Percentiles rank a stretch among this genome's conserved stretches.
Evolutionary conservation across 2,329 filamentous ascomycete genomes (phyloP).

Genomic region (Endothia cerciana): DNA sequence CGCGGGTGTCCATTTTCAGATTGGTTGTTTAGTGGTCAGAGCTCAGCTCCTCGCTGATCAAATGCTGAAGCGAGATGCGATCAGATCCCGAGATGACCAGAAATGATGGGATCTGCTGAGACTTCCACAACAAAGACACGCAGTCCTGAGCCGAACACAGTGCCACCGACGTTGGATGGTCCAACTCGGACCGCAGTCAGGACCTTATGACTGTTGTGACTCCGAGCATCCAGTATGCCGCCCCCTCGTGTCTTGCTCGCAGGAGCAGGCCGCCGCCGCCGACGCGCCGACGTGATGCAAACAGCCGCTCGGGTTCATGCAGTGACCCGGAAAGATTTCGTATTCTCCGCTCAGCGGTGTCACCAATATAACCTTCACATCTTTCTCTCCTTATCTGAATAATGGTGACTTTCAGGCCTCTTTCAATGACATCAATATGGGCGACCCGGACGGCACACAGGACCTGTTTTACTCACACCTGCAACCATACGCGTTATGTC

Average conservation of each 20-base stretch:
- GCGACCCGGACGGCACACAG: background rate
- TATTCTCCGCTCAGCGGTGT: background rate
- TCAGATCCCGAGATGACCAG: background rate
- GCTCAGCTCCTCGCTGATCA: background rate
- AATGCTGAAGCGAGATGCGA: background rate
- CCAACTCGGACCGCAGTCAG: background rate
- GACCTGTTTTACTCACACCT: background rate
- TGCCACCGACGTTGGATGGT: background rate
- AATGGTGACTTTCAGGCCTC: no score
- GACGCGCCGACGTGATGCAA: conserved; percentile 1
- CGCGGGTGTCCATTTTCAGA: no score
- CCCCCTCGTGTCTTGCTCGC: background rate
- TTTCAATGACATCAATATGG: background rate
- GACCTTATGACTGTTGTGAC: background rate
- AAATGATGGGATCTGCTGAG: background rate
- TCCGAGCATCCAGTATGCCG: background rate
- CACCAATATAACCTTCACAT: no score
- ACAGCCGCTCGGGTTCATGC: background rate
- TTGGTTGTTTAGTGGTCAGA: background rate
- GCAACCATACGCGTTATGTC: background rate
- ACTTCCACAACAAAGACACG: background rate
- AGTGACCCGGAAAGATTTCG: background rate
- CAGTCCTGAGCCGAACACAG: conserved; percentile 1
- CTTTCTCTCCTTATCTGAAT: no score
- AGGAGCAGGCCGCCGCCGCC: background rate